A percentile compares a stretch with the other conserved stretches of the same genome.
These are phyloP conservation scores for Aurifilum marmelostoma DNA, from an alignment of 2,329 filamentous ascomycete genomes.

Conservation along the genomic window DNA sequence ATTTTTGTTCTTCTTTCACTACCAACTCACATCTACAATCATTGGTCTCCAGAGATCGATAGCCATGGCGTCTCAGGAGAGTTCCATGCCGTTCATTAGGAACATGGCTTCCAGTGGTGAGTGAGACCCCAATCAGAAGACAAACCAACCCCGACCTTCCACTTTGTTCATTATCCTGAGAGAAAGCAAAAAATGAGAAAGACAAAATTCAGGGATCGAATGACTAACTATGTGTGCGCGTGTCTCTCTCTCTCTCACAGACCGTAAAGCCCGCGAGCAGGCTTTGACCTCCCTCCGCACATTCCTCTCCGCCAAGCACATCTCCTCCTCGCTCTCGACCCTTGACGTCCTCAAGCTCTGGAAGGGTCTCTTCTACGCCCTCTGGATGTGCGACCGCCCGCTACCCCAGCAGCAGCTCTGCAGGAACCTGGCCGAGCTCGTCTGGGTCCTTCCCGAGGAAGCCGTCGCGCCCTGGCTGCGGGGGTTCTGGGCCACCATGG, in stretches of 20 bases:
- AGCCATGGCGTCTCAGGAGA: slow-evolving; percentile 48
- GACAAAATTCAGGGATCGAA: too few relatives aligned
- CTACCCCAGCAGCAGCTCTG: slow-evolving; percentile 85
- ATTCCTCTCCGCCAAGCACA: slow-evolving; percentile 69
- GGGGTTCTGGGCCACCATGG: slow-evolving; percentile 73
- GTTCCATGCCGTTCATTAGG: slow-evolving; percentile 74
- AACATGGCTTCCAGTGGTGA: slow-evolving; percentile 83
- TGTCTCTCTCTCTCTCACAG: slow-evolving; percentile 38
- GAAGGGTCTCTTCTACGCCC: slow-evolving; percentile 91
- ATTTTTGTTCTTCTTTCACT: too few relatives aligned
- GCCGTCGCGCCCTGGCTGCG: slow-evolving; percentile 54
- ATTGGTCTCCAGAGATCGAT: neutral
- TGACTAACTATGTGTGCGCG: neutral
- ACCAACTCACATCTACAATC: neutral
- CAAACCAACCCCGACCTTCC: neutral
- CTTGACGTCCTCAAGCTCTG: slow-evolving; percentile 85
- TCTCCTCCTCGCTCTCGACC: slow-evolving; percentile 58
- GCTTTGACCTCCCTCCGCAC: slow-evolving; percentile 76
- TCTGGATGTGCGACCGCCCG: slow-evolving; percentile 93
- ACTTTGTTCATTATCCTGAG: slow-evolving; percentile 8
- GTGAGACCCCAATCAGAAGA: slow-evolving; percentile 35
- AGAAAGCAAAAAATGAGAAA: neutral
- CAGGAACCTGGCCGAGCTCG: slow-evolving; percentile 72
- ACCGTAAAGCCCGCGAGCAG: slow-evolving; percentile 76
- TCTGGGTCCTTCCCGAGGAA: slow-evolving; percentile 58